These are phyloP conservation scores for Aegilops longissima DNA, from an alignment of 176 grass and related monocot species.

Conservation along the genomic window DNA sequence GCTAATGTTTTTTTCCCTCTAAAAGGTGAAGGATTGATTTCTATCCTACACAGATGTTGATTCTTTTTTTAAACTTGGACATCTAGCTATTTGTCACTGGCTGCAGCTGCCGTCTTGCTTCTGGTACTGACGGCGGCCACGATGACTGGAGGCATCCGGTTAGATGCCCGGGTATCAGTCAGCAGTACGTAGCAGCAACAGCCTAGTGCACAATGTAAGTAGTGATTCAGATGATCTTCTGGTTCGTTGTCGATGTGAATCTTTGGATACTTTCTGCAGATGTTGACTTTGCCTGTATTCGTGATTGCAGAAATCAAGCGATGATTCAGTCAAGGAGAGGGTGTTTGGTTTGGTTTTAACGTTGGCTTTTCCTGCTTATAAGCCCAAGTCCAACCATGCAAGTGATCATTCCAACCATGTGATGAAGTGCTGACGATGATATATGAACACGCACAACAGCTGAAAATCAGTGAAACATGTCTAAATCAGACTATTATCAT, in stretches of 20 bases:
- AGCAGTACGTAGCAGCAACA: not conserved
- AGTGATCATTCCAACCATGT: too few species aligned
- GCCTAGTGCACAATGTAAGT: conserved; percentile 42
- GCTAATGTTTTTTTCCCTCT: too few species aligned
- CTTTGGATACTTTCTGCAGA: not conserved
- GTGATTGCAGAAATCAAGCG: conserved; percentile 35
- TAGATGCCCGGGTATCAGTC: conserved; percentile 32
- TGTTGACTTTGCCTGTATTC: not conserved
- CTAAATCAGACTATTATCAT: fast-evolving
- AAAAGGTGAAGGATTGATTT: too few species aligned
- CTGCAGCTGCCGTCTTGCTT: conserved; percentile 11
- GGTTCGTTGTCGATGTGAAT: not conserved
- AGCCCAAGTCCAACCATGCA: too few species aligned
- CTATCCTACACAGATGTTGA: not conserved
- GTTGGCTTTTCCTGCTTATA: too few species aligned
- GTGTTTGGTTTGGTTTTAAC: too few species aligned
- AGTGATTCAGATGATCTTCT: not conserved
- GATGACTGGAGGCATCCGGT: conserved; percentile 31
- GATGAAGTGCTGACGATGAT: too few species aligned
- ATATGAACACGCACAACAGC: too few species aligned
- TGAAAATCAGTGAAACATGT: too few species aligned
- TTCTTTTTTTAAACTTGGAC: not conserved
- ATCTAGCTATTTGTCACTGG: not conserved
- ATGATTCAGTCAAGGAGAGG: not conserved
- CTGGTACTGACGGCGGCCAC: not conserved